A percentile compares a stretch with the other conserved stretches of the same genome.
phyloP scores from a whole-genome alignment of 306 rosid species.

The cucumber (Cucumis sativus) region Cucumber_9930_V3 NC_026656.2:5326501-5327000 shows the following conservation, averaged over 20 bases:
- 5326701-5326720: background rate
- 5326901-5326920: background rate
- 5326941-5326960: background rate
- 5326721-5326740: background rate
- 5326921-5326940: background rate
- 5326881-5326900: background rate
- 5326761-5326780: background rate
- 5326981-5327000: background rate
- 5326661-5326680: background rate
- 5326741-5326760: background rate
- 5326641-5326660: conserved; percentile 3
- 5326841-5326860: background rate
- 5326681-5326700: background rate
- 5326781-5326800: background rate
- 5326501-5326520: no score
- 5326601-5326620: conserved; percentile 2
- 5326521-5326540: background rate
- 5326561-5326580: background rate
- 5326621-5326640: background rate
- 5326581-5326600: background rate
- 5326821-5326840: background rate
- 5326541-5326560: background rate
- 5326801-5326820: background rate
- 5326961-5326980: background rate
- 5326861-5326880: background rate